Evolutionary conservation across 169 alveolate species (phyloP), one percentile per base, ranked within the genome.

Genomic region (Plasmodium ovale): DNA sequence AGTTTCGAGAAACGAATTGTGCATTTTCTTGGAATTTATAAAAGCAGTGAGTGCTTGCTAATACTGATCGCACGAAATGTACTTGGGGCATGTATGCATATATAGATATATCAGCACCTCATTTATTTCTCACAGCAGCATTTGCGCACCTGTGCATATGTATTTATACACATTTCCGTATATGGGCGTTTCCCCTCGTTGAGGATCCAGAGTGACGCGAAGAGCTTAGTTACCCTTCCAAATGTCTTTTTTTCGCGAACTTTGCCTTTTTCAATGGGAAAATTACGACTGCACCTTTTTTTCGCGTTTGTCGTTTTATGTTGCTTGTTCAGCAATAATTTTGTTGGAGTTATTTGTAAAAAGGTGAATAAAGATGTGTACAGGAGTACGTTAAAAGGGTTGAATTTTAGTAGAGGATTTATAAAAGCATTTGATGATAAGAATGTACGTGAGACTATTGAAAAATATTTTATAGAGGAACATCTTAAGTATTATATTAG

Each of bases 401-500:
- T 23, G 10, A 56, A 72, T 2, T 54, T 72, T 14, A 54, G 64
- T 29, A 21, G 33, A 35, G 87, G 33, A 35, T 72, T 72, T 72
- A 54, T 54, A 56, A 31, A 39, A 12, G 16, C 56, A 56, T 72
- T 72, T 25, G 39, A 54, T 39, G 49, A 12, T 31, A 72, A 37
- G 27, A 51, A 54, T 72, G 58, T 72, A 3, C 71, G 87, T 27
- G 1, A 3, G 3, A 33, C 27, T n/a, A 72, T 72, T 33, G 58
- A 54, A 19, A 72, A 56, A 9, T 72, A 54, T 31, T 35, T 72
- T 25, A 37, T 25, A 2, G 53, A 29, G n/a, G 87, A 72, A 25
- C 87, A 54, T 14, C 27, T 72, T 14, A 72, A 72, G 37, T 33
- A 37, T 21, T 35, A 35, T 35, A 54, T 72, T 37, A 56, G 71